Percentiles rank a stretch among this genome's conserved stretches.
Conservation (phyloP, 768 basidiomycete species). For the Mycena polygramma region DNA sequence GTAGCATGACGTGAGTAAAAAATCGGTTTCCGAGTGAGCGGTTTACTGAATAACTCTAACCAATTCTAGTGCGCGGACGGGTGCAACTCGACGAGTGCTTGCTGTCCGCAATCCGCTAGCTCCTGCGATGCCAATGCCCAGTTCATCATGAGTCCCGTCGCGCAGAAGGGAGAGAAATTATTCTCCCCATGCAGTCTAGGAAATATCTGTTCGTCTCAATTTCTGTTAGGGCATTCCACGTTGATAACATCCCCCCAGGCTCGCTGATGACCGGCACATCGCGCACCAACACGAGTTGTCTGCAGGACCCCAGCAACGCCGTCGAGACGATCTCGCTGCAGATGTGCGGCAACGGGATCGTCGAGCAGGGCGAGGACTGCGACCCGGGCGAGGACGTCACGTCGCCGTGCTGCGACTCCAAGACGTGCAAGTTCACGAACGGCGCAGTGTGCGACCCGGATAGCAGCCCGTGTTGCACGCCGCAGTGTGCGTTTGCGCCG, state of each 20-base stretch:
- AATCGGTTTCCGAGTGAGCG: constrained; percentile 7
- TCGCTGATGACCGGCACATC: constrained; percentile 69
- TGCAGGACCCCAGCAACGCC: constrained; percentile 67
- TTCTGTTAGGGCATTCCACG: no score
- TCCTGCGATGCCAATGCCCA: constrained; percentile 74
- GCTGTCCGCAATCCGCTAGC: constrained; percentile 76
- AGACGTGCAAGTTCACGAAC: constrained; percentile 79
- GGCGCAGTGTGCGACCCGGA: constrained; percentile 85
- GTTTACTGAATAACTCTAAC: constrained; percentile 14
- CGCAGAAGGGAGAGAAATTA: constrained; percentile 68
- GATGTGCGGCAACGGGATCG: constrained; percentile 89
- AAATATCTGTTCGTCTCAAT: constrained; percentile 78
- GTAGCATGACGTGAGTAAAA: constrained; percentile 68
- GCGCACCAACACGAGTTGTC: constrained; percentile 74
- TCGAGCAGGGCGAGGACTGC: constrained; percentile 88
- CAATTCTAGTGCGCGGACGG: constrained; percentile 70
- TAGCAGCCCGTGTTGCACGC: constrained; percentile 82
- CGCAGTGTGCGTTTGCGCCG: constrained; percentile 77
- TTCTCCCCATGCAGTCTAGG: constrained; percentile 88
- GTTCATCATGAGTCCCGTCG: constrained; percentile 90
- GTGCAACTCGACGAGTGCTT: constrained; percentile 68
- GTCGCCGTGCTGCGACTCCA: constrained; percentile 79
- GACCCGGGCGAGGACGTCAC: constrained; percentile 77
- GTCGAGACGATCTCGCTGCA: constrained; percentile 69
- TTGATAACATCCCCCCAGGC: constrained; percentile 53